Evolutionary conservation across 1,139 yeast genomes (phyloP), one percentile per base, ranked within the genome.

Genomic region (Candida tropicalis): DNA sequence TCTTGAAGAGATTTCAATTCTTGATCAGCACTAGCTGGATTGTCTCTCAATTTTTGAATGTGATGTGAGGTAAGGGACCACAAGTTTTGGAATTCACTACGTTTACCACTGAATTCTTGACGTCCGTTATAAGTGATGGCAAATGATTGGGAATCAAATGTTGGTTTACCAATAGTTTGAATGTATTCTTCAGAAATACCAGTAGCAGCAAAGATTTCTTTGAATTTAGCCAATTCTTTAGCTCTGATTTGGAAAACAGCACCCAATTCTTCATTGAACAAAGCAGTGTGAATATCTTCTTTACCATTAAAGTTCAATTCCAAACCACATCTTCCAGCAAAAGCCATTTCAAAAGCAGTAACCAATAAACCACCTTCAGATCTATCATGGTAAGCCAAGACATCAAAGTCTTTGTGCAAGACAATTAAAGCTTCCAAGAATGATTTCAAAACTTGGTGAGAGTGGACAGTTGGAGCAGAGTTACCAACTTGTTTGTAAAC

Each of bases 361-460:
- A 87, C 83, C 48, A 91, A 70, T 57, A 91, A 74, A 60, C 99
- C 99, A 77, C 99, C 99, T 65, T 95, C 99, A 17, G 97, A 88
- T 61, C 95, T 79, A 66, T 95, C 99, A 61, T 95, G 99, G 70
- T 95, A 95, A 8, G 98, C 89, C 58, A 84, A 74, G 15, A 95
- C 95, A 45, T 79, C 76, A 41, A 81, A 73, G 37, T 71, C 60
- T 57, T 78, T 75, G 63, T 95, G 99, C 56, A 95, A 75, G 16
- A 72, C 77, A 49, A 86, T 75, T 50, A 89, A 69, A 9, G 95
- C 73, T 47, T 77, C 72, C 59, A 93, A 75, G 69, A 90, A 87
- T 16, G 79, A 70, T 68, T 84, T 87, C 55, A 95, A 75, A 2
- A 79, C 51, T 31, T 63, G 54, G 53, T 83, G 69, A 46, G 87